Conservation (phyloP, 2,329 filamentous ascomycete species). For the Penicillium occitanis region DNA sequence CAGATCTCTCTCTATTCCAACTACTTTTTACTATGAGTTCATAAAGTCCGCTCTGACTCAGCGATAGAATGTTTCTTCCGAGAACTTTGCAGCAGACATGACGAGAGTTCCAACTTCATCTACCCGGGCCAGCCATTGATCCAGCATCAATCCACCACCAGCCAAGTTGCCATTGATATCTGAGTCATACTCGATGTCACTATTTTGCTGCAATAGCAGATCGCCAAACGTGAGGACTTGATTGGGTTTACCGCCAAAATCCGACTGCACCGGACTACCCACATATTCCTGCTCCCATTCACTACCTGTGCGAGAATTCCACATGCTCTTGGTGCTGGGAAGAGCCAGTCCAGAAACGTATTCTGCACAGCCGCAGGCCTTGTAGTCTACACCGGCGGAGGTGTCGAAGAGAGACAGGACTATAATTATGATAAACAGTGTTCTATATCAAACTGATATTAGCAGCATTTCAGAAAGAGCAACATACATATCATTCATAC, state of each 20-base stretch:
- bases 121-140: constrained; percentile 4
- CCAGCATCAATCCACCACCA: background rate
- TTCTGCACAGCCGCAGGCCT: constrained; percentile 3
- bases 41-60: background rate
- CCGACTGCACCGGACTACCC: constrained; percentile 4
- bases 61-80: background rate
- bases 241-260: background rate
- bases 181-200: background rate
- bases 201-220: background rate
- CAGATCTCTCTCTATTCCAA: background rate
- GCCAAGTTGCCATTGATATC: background rate
- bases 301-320: constrained; percentile 8
- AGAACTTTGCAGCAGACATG: constrained; percentile 7
- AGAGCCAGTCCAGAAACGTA: constrained; percentile 7
- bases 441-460: background rate
- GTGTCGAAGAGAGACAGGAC: constrained; percentile 7
- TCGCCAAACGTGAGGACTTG: constrained; percentile 14
- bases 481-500: background rate
- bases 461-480: background rate
- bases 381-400: background rate
- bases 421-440: constrained; percentile 2
- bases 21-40: background rate
- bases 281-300: constrained; percentile 12
- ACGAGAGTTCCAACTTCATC: constrained; percentile 11
- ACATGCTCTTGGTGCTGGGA: constrained; percentile 10